These are phyloP conservation scores for Leccinum subrobustum DNA, from an alignment of 1,284 basidiomycete genomes.

Conservation along the genomic window DNA sequence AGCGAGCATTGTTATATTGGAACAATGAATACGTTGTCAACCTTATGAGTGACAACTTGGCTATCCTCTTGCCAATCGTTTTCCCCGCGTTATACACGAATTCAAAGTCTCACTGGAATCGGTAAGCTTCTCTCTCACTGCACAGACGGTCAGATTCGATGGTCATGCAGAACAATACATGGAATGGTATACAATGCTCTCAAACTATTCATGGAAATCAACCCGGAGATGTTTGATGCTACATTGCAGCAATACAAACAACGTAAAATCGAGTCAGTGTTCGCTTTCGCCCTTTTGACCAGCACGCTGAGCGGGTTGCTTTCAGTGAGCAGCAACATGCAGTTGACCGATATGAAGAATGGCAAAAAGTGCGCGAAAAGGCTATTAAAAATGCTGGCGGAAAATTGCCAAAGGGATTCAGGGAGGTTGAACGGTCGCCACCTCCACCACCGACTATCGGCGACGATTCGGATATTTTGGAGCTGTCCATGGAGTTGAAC, in stretches of 20 bases:
- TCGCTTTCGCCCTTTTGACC: conserved; percentile 5
- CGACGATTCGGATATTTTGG: conserved; percentile 82
- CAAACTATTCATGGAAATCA: conserved; percentile 99
- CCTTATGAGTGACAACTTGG: conserved; percentile 96
- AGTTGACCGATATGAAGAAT: conserved; percentile 77
- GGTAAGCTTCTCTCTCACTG: conserved; percentile 52
- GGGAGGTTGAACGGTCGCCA: conserved; percentile 62
- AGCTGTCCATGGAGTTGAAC: conserved; percentile 84
- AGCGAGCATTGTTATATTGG: conserved; percentile 93
- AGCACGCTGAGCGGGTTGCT: conserved; percentile 11
- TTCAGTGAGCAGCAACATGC: conserved; percentile 81
- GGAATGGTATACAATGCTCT: conserved; percentile 99
- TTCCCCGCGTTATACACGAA: conserved; percentile 98
- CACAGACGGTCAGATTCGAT: conserved; percentile 5
- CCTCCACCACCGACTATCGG: conserved; percentile 75
- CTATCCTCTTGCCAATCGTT: conserved; percentile 90
- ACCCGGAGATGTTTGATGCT: conserved; percentile 93
- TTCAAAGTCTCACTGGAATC: conserved; percentile 98
- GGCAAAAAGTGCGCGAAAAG: conserved; percentile 76
- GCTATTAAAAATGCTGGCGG: conserved; percentile 72
- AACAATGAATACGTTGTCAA: conserved; percentile 99
- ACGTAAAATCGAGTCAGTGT: conserved; percentile 75
- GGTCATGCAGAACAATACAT: conserved; percentile 82
- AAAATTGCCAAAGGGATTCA: conserved; percentile 64
- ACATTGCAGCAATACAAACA: conserved; percentile 94